Evolutionary conservation across 768 basidiomycete species (phyloP).

Genomic region (Serendipita sp.): DNA sequence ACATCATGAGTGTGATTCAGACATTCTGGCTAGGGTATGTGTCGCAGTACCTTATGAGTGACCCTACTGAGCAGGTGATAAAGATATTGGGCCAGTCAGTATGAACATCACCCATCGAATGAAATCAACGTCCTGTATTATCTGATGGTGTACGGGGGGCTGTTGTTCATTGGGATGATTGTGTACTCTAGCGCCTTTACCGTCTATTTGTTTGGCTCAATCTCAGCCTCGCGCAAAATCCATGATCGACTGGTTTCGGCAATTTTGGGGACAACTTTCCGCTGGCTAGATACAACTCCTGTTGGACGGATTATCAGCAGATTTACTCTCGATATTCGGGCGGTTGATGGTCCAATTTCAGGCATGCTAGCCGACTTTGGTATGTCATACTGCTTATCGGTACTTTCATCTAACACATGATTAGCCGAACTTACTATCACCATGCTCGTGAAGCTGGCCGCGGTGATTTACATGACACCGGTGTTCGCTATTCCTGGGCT

Average conservation of each 20-base stretch:
- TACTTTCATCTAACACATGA: constrained; percentile 13
- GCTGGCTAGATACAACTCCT: constrained; percentile 36
- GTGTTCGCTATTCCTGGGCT: constrained; percentile 31
- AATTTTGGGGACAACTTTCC: constrained; percentile 12
- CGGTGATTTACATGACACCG: constrained; percentile 29
- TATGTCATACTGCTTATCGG: constrained; percentile 8
- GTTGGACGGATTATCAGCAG: constrained; percentile 46
- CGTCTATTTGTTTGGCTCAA: background rate
- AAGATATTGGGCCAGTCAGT: constrained; percentile 25
- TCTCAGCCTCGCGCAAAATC: constrained; percentile 8
- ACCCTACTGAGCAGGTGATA: background rate
- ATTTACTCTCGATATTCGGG: constrained; percentile 46
- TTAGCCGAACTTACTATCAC: constrained; percentile 19
- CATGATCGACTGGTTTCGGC: constrained; percentile 6
- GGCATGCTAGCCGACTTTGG: constrained; percentile 6
- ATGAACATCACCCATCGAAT: constrained; percentile 19
- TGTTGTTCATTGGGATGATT: constrained; percentile 20
- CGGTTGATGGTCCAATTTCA: constrained; percentile 22
- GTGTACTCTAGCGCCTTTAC: constrained; percentile 20
- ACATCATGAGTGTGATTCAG: constrained; percentile 16
- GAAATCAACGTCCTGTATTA: constrained; percentile 26
- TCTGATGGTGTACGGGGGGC: constrained; percentile 25
- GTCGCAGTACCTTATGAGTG: background rate
- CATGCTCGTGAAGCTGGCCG: constrained; percentile 28
- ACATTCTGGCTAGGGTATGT: constrained; percentile 28